Evolutionary conservation across 139 green algal genomes (phyloP), one percentile per base, ranked within the genome.

Genomic region (Chlorella sorokiniana): DNA sequence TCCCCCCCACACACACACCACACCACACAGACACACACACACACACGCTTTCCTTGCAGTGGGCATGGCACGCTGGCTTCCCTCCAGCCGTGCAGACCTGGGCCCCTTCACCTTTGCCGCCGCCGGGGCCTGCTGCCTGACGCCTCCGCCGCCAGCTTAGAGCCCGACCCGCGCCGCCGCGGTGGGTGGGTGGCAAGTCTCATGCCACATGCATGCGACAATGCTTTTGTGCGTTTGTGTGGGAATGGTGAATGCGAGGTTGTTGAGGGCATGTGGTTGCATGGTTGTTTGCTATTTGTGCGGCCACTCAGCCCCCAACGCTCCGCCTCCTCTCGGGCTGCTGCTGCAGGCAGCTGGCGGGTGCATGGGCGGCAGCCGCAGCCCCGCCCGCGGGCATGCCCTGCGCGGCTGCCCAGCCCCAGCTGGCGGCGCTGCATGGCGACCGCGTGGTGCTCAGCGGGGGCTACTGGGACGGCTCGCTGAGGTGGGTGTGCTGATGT

Each of bases 401-500:
- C 35, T n/a, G 42, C 41, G 52, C 29, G 23, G 59, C 72, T 29
- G 31, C 41, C 35, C 42, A 45, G 45, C 63, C 87, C 14, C 82
- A 82, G 65, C 91, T 83, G 31, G 86, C 63, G 3, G 67, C 91
- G 61, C 69, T 91, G 65, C 79, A 87, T 23, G 76, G 80, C 22
- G 80, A 72, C 33, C 52, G 69, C 10, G 41, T 86, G 10, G 42
- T 88, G 29, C 71, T 91, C 23, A 83, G 70, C 69, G 88, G 88
- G 48, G 89, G 86, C 23, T 92, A 92, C 86, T 91, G 84, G 84
- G 91, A 94, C 79, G 78, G 86, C 73, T 82, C 45, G 33, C 76
- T 90, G 16, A 64, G 86, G 70, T 81, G 48, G 7, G 80, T 16
- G 11, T 56, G 14, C 10, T 14, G 62, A 33, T 14, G n/a, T 14